Base-by-base conservation (phyloP, 108 stramenopile species). In the Parmales sp. region DNA sequence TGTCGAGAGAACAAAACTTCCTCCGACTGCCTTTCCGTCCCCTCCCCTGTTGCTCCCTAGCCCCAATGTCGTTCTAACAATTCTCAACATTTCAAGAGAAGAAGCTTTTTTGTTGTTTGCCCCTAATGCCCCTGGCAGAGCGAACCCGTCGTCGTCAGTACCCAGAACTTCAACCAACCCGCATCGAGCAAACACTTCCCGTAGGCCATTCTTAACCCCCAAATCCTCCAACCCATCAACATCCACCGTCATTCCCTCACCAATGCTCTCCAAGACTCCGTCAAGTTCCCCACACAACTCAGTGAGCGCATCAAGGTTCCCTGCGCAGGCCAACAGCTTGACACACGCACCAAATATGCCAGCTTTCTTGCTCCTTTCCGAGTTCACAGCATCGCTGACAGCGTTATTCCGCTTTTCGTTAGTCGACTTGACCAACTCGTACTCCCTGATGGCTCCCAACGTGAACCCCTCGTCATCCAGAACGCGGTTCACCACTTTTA, bases 111-210 rank as follows among this genome's bases (percentile, higher is more conserved):
- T 49, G 19, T 69, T 45, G 34, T 50, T 29, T 18, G 64, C 69
- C 16, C 39, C 16, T 75, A 16, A 44, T 44, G 43, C 13, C 16
- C 16, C 43, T 23, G 38, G 64, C 11, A 73, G 69, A 37, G 64
- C 74, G 43, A 78, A 82, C 38, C 78, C 80, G 2, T 80, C 84
- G 13, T 86, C 89, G 11, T 76, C 75, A 7, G 39, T 65, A 22
- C 82, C 88, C 73, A 85, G n/a, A n/a, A n/a, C 89, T 70, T 85
- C 88, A 34, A 77, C 86, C 64, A 91, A 49, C n/a, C 86, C 86
- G 45, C 79, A 81, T 28, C 69, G 65, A 19, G 67, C 46, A 78
- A 91, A 88, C 20, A 91, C 54, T 43, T 74, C 68, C 22, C 72
- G 79, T 45, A 91, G 45, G 11, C 73, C 71, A 9, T 64, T 74